Evolutionary conservation across 805 yeast genomes (phyloP).

Genomic region (Ogataea methanolica): DNA sequence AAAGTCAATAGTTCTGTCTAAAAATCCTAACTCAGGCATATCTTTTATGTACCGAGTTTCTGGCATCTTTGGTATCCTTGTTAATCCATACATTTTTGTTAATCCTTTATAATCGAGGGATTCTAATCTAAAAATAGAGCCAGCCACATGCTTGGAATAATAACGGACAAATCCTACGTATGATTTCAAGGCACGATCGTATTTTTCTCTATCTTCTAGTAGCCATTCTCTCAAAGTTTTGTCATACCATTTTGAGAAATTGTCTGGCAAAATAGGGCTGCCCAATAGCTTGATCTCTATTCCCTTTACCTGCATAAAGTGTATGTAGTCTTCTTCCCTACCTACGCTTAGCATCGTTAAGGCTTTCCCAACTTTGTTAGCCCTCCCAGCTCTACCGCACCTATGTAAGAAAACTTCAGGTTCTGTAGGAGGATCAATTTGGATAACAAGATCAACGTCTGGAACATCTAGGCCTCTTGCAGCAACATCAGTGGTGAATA

Average conservation of each 20-base stretch:
- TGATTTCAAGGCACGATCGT: slow-evolving; percentile 74
- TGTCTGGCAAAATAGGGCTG: slow-evolving; percentile 15
- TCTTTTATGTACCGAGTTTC: slow-evolving; percentile 56
- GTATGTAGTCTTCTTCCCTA: slow-evolving; percentile 76
- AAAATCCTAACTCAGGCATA: slow-evolving; percentile 75
- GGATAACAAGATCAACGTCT: slow-evolving; percentile 91
- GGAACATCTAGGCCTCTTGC: slow-evolving; percentile 96
- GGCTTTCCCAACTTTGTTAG: slow-evolving; percentile 79
- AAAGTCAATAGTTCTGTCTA: slow-evolving; percentile 56
- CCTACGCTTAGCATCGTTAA: slow-evolving; percentile 68
- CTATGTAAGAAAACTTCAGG: slow-evolving; percentile 90
- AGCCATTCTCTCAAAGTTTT: slow-evolving; percentile 47
- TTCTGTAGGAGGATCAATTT: slow-evolving; percentile 91
- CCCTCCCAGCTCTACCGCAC: slow-evolving; percentile 94
- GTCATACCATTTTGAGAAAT: slow-evolving; percentile 25
- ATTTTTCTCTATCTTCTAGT: slow-evolving; percentile 68
- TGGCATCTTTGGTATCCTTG: slow-evolving; percentile 92
- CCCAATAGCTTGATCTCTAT: slow-evolving; percentile 44
- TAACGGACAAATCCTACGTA: slow-evolving; percentile 80
- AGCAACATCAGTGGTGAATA: slow-evolving; percentile 96
- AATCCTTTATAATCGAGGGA: slow-evolving; percentile 66
- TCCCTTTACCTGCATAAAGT: slow-evolving; percentile 70
- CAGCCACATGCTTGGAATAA: slow-evolving; percentile 83
- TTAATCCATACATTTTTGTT: slow-evolving; percentile 73
- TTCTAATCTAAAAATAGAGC: slow-evolving; percentile 77